These are phyloP conservation scores for Penicillium salamii DNA, from an alignment of 495 filamentous ascomycete genomes.

Conservation along the genomic window DNA sequence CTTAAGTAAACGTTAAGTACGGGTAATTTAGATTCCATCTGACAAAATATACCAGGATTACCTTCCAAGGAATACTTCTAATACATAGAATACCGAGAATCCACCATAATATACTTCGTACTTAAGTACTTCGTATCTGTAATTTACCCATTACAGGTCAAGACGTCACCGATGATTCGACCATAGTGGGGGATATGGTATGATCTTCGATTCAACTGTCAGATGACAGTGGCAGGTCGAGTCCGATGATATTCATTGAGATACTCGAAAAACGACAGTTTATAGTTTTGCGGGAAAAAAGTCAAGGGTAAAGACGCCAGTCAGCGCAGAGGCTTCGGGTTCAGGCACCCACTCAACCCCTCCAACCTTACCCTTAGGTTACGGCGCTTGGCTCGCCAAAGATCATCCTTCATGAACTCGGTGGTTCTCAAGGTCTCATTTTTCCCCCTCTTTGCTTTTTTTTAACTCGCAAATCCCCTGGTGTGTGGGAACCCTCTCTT, in stretches of 20 bases:
- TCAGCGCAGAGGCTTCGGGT: neutral
- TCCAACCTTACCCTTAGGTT: neutral
- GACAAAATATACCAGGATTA: no score
- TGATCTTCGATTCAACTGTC: neutral
- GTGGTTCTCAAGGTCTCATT: no score
- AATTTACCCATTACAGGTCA: neutral
- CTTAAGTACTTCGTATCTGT: no score
- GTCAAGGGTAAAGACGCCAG: neutral
- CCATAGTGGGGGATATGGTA: neutral
- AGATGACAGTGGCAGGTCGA: neutral
- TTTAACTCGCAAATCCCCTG: neutral
- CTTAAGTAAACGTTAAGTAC: no score
- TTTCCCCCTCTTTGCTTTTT: neutral
- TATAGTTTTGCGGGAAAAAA: neutral
- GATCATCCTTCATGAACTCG: constrained; percentile 1
- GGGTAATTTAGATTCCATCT: no score
- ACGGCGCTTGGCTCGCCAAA: constrained; percentile 4
- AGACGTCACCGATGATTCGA: neutral
- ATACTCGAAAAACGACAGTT: no score
- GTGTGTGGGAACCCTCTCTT: constrained; percentile 4
- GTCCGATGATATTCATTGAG: neutral
- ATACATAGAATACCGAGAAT: no score
- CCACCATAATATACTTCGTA: no score
- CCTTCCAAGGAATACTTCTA: no score
- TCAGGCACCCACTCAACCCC: neutral